Base-by-base conservation (phyloP, 257 asterid species). In the Striga asiatica region DNA sequence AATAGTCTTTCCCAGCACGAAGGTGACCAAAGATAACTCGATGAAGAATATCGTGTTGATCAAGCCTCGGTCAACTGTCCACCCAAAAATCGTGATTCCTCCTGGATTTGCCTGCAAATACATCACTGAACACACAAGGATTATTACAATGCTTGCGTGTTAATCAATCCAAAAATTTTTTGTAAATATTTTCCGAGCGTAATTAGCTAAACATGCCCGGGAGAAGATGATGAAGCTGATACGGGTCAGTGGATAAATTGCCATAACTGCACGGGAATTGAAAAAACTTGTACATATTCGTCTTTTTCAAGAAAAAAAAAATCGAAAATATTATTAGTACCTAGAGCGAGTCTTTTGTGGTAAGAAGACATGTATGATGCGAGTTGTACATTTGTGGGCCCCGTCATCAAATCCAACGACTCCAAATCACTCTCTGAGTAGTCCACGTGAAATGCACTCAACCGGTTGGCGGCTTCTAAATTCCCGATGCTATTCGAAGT, bases 41-140 rank as follows among this genome's bases (percentile, higher is more conserved):
- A 82, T 64, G 75, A 78, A 77, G 78, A 84, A 88, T 72, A 88
- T 70, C 0, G 95, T 88, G 80, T 84, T 82, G 73, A 88, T 80
- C 50, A 88, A 72, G 25, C 82, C 85, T 24, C 95, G 81, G 63
- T 88, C 97, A 8, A 88, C 84, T n/a, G 93, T 82, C 85, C 88
- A 88, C 42, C 97, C 95, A 6, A 74, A 88, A 22, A 88, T 73
- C 10, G 95, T 88, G 55, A 88, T 79, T 23, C 97, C 95, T 14
- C 93, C 97, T 0, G 84, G 89, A 63, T 88, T 88, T 11, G 76
- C 69, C 81, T 82, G 97, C 81, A 84, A 54, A 71, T 88, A 88
- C 72, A 78, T 79, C 79, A 88, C 95, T 88, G 82, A 75, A 60
- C 25, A 47, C 27, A 18, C 29, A 57, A 22, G 23, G 2, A 48